A percentile compares a stretch with the other conserved stretches of the same genome.
Evolutionary conservation across 2,329 filamentous ascomycete species (phyloP).

Genomic region (Cladophialophora carrionii): DNA sequence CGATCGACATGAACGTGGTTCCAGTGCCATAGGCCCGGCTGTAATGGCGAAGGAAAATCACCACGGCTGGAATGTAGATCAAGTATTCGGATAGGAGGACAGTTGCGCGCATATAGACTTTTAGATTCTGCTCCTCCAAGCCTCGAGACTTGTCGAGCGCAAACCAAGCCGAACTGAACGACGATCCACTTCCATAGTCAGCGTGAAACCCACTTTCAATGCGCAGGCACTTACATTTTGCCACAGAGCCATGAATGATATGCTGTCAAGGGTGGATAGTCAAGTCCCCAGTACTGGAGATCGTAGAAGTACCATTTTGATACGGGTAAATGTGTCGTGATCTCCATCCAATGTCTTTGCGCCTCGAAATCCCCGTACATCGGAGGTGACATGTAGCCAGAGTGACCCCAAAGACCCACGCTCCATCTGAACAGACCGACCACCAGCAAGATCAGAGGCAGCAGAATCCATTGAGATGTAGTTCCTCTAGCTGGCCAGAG

Average conservation of each 20-base stretch:
- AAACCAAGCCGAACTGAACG: conserved; percentile 85
- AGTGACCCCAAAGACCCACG: conserved; percentile 91
- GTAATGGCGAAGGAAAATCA: conserved; percentile 83
- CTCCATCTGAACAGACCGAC: conserved; percentile 94
- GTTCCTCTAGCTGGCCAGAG: conserved; percentile 83
- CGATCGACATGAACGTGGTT: conserved; percentile 80
- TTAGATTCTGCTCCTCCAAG: conserved; percentile 74
- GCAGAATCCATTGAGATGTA: conserved; percentile 87
- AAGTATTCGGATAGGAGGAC: conserved; percentile 91
- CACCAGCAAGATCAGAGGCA: conserved; percentile 85
- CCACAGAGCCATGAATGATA: conserved; percentile 98
- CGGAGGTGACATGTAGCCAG: conserved; percentile 79
- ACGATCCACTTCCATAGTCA: conserved; percentile 60
- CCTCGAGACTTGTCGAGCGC: conserved; percentile 80
- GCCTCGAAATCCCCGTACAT: conserved; percentile 98
- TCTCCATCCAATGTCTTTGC: conserved; percentile 98
- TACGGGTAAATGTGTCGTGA: conserved; percentile 84
- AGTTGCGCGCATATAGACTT: conserved; percentile 94
- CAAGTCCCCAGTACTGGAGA: conserved; percentile 93
- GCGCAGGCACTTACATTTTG: conserved; percentile 62
- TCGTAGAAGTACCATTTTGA: conserved; percentile 99
- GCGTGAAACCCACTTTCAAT: conserved; percentile 28
- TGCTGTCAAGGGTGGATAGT: conserved; percentile 95
- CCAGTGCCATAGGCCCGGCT: conserved; percentile 75
- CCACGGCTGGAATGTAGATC: conserved; percentile 79